These are phyloP conservation scores for Gnomoniopsis sp. DNA, from an alignment of 2,329 filamentous ascomycete genomes.

Conservation along the genomic window DNA sequence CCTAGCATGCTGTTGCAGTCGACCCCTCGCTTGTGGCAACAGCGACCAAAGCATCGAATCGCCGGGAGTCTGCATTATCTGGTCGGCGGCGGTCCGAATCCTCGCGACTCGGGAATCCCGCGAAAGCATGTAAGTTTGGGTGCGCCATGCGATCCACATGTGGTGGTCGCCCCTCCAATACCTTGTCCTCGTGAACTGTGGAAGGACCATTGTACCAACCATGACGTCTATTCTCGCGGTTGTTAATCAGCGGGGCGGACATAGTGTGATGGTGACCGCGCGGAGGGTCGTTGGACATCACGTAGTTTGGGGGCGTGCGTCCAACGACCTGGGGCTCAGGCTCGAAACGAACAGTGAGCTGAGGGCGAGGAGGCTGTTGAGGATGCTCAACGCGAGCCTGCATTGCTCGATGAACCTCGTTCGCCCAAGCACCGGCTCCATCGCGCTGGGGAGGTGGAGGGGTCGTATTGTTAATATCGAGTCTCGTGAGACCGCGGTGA, in stretches of 20 bases:
- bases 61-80: constrained; percentile 41
- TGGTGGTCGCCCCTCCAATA: constrained; percentile 32
- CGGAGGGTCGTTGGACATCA: constrained; percentile 5
- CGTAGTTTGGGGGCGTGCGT: constrained; percentile 20
- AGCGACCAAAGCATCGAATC: constrained; percentile 61
- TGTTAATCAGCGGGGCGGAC: constrained; percentile 54
- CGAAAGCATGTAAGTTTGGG: constrained; percentile 51
- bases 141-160: constrained; percentile 57
- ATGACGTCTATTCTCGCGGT: constrained; percentile 61
- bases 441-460: constrained; percentile 46
- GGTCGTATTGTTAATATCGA: constrained; percentile 54
- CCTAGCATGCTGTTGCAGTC: constrained; percentile 23
- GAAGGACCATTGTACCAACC: constrained; percentile 66
- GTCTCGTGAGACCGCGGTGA: constrained; percentile 61
- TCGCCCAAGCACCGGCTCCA: constrained; percentile 53
- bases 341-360: constrained; percentile 54
- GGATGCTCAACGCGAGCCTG: constrained; percentile 52
- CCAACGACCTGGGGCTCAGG: constrained; percentile 35
- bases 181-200: constrained; percentile 33
- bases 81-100: constrained; percentile 22
- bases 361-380: constrained; percentile 28
- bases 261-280: constrained; percentile 54
- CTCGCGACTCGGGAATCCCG: constrained; percentile 45
- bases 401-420: constrained; percentile 52
- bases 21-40: constrained; percentile 57